Base-by-base conservation (phyloP, 2,329 filamentous ascomycete species). In the Colletotrichum eremochloae region DNA sequence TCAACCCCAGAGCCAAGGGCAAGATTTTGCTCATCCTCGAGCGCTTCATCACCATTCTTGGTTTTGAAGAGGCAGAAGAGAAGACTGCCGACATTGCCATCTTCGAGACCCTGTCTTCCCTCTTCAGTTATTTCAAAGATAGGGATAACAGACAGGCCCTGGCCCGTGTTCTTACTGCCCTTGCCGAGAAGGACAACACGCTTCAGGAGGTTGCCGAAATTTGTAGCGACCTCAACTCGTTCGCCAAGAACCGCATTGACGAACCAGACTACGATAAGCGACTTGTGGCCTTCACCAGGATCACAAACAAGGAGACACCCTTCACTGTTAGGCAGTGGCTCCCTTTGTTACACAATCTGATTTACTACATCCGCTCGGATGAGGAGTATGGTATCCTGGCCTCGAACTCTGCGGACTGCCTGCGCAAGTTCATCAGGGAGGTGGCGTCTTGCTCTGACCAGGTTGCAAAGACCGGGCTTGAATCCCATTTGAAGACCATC, bases 41-140 rank as follows among this genome's bases (percentile, higher is more conserved):
- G 78, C 90, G 92, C 73, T 97, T 98, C 75, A 87, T 97, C 56
- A 90, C 91, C 11, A 84, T 93, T 2, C 82, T 87, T 60, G 85
- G 87, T 71, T 66, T 68, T 12, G 42, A 52, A 14, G 67, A 71
- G 44, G 71, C 67, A 7, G 62, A 67, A 36, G 67, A 70, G 44
- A 71, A 61, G 62, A 67, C 62, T 46, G 61, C 75, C 4, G 72
- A 75, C 52, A 72, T 74, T 15, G 86, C 88, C 46, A 89, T 97
- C 0, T 97, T 93, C 79, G 86, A 90, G 57, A 94, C 94, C 0
- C 83, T 96, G 12, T 92, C 93, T 5, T 91, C 93, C 0, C 87
- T 98, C 44, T 98, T 97, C 79, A 93, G 94, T 67, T 97, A 95
- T 79, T 96, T 98, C 84, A 94, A 91, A 76, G 95, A 98, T 80